Conservation (phyloP, 139 green algal genomes). For the Chlorella sp. region DNA sequence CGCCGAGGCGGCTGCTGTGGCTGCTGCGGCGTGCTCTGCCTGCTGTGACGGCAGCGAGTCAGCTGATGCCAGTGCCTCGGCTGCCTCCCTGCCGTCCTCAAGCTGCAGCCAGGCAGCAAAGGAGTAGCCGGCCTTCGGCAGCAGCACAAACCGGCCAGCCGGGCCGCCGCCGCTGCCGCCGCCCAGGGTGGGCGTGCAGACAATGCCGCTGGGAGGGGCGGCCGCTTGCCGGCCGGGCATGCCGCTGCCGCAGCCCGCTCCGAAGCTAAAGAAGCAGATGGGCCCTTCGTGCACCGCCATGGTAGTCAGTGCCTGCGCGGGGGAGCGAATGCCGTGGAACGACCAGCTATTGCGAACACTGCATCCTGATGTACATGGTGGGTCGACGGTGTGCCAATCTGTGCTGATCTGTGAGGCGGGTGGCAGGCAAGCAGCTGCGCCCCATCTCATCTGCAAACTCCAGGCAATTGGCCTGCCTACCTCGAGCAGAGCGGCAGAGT, state of each 20-base stretch:
- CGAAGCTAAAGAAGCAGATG: conserved; percentile 54
- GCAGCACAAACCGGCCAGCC: background rate
- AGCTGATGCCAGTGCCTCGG: background rate
- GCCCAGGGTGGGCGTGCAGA: conserved; percentile 15
- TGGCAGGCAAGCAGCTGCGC: too few species aligned
- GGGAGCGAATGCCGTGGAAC: too few species aligned
- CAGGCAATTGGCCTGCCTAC: too few species aligned
- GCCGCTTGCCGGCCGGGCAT: background rate
- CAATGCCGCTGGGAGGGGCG: conserved; percentile 10
- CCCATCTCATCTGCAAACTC: background rate
- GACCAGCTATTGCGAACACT: too few species aligned
- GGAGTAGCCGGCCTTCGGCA: conserved; percentile 43
- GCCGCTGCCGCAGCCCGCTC: background rate
- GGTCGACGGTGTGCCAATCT: too few species aligned
- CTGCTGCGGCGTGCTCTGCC: background rate
- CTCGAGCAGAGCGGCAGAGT: background rate
- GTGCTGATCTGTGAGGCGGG: too few species aligned
- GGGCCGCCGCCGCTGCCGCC: background rate
- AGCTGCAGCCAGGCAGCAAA: conserved; percentile 55
- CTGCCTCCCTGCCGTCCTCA: conserved; percentile 19
- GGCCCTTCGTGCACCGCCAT: conserved; percentile 47
- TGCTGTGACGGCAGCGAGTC: background rate
- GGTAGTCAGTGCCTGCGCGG: conserved; percentile 29
- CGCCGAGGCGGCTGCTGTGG: background rate
- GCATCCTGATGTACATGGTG: background rate